Percentiles rank a stretch among this genome's conserved stretches.
Conservation (phyloP, 805 yeast genomes). For the Candida ortonii region DNA sequence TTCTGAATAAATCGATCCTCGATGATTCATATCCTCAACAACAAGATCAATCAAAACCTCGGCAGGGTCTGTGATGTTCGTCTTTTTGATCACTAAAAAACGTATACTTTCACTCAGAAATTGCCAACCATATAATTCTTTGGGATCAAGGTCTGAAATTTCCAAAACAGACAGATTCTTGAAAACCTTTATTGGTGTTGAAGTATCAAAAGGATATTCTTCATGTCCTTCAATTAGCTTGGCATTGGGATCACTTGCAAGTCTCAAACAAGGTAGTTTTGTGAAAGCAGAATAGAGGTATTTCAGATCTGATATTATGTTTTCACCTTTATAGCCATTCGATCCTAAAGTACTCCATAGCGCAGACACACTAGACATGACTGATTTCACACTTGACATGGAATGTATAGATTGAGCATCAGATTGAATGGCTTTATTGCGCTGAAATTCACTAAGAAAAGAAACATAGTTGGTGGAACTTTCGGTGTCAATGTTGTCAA, state of each 20-base stretch:
- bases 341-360: slow-evolving; percentile 36
- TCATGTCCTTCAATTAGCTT: slow-evolving; percentile 59
- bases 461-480: slow-evolving; percentile 51
- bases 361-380: slow-evolving; percentile 44
- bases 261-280: slow-evolving; percentile 59
- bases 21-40: slow-evolving; percentile 42
- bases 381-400: slow-evolving; percentile 55
- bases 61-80: slow-evolving; percentile 48
- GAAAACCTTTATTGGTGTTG: slow-evolving; percentile 61
- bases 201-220: slow-evolving; percentile 69
- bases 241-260: slow-evolving; percentile 59
- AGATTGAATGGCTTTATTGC: slow-evolving; percentile 33
- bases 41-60: slow-evolving; percentile 54
- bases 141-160: slow-evolving; percentile 57
- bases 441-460: slow-evolving; percentile 53
- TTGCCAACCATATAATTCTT: slow-evolving; percentile 67
- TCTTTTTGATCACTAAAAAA: slow-evolving; percentile 51
- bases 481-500: slow-evolving; percentile 55
- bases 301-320: slow-evolving; percentile 41
- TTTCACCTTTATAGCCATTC: slow-evolving; percentile 44
- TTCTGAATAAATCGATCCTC: slow-evolving; percentile 27
- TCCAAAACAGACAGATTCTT: slow-evolving; percentile 63
- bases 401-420: slow-evolving; percentile 52
- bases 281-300: slow-evolving; percentile 63
- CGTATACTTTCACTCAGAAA: slow-evolving; percentile 50